phyloP scores from a whole-genome alignment of 2,329 filamentous ascomycete species.

The Stromatinia cepivora region DNA sequence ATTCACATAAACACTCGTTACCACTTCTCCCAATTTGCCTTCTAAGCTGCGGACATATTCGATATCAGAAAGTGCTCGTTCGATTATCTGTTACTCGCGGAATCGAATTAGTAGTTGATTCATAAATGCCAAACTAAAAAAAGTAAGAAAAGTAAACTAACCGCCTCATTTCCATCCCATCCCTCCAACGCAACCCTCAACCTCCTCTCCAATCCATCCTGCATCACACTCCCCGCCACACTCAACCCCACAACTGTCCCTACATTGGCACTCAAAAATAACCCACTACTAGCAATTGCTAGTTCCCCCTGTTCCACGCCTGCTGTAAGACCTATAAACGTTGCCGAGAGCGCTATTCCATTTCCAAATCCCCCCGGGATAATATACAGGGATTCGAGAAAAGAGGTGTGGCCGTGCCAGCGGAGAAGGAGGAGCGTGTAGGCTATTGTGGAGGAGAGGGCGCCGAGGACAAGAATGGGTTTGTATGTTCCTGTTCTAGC shows the following conservation, averaged over 20 bases:
- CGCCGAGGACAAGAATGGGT: constrained; percentile 51
- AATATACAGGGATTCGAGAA: constrained; percentile 59
- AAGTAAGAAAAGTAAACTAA: not conserved
- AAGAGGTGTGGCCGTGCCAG: constrained; percentile 61
- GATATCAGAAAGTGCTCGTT: constrained; percentile 27
- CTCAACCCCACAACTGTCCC: constrained; percentile 34
- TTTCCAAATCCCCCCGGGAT: constrained; percentile 55
- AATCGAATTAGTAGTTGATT: not conserved
- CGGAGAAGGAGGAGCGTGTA: constrained; percentile 55
- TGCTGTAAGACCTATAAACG: constrained; percentile 52
- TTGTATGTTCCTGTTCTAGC: constrained; percentile 59
- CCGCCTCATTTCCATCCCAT: constrained; percentile 19
- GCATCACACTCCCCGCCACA: constrained; percentile 28
- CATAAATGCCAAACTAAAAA: not conserved
- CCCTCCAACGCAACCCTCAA: constrained; percentile 27
- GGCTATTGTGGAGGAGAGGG: constrained; percentile 49
- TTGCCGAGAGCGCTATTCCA: constrained; percentile 48
- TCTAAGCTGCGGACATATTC: constrained; percentile 27
- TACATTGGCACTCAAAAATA: constrained; percentile 45
- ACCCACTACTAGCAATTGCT: constrained; percentile 51
- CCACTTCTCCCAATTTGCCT: constrained; percentile 25
- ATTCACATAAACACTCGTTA: constrained; percentile 30
- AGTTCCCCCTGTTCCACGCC: constrained; percentile 48
- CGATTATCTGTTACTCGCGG: constrained; percentile 27
- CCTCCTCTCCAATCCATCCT: constrained; percentile 28